Conservation (phyloP, 495 filamentous ascomycete species). For the Lindgomyces ingoldianus region DNA sequence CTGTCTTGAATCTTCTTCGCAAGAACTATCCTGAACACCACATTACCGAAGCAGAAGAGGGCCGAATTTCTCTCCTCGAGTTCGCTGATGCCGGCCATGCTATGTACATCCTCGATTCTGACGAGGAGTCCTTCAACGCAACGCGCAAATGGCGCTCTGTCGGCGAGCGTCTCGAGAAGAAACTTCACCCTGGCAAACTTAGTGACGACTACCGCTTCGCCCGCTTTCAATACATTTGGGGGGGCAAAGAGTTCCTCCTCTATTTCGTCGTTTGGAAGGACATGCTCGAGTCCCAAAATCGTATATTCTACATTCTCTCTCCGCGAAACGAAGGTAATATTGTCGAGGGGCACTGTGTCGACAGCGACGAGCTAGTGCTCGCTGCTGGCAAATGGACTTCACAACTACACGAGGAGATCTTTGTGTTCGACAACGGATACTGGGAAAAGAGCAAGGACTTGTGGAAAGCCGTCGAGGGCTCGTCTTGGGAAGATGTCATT, state of each 20-base stretch:
- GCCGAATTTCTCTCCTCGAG: slow-evolving; percentile 35
- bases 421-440: slow-evolving; percentile 33
- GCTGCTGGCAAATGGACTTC: slow-evolving; percentile 31
- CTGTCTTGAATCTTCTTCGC: slow-evolving; percentile 29
- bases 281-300: background rate
- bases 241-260: slow-evolving; percentile 26
- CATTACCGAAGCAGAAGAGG: slow-evolving; percentile 31
- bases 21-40: slow-evolving; percentile 35
- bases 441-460: slow-evolving; percentile 38
- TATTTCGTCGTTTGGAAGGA: slow-evolving; percentile 25
- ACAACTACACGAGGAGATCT: slow-evolving; percentile 35
- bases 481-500: slow-evolving; percentile 36
- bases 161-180: slow-evolving; percentile 23
- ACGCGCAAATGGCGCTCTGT: slow-evolving; percentile 30
- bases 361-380: slow-evolving; percentile 24
- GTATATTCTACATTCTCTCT: slow-evolving; percentile 17
- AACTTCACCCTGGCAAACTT: slow-evolving; percentile 18
- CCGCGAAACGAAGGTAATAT: slow-evolving; percentile 4
- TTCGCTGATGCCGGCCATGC: slow-evolving; percentile 42
- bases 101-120: slow-evolving; percentile 6
- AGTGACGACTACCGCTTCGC: slow-evolving; percentile 22
- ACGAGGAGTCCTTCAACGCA: slow-evolving; percentile 24
- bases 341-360: slow-evolving; percentile 12
- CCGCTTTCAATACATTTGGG: slow-evolving; percentile 31
- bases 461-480: slow-evolving; percentile 24